Base-by-base conservation (phyloP, 192 early-diverging fungal species). In the Backusella tarrabulga region DNA sequence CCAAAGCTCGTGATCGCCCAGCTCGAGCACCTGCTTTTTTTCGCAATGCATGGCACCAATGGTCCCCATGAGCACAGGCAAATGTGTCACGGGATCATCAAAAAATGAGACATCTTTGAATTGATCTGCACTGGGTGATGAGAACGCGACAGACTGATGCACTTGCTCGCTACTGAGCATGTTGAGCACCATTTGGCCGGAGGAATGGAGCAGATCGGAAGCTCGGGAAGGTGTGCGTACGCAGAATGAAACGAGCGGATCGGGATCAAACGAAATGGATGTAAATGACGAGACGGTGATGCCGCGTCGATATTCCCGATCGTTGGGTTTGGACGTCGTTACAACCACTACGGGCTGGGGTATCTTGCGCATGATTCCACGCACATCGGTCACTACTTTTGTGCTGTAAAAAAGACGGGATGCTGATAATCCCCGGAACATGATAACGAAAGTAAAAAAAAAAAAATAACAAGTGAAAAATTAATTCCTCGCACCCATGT, bases 1-100 rank as follows among this genome's bases (percentile, higher is more conserved):
- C 90, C 89, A 91, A 60, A 90, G 81, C 66, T 90, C 87, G 78
- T 93, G 92, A 73, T 91, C 90, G 0, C 92, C 92, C 2, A 91
- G 78, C 12, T 69, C 74, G 50, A 89, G 73, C 4, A 83, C 83
- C 35, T 85, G 78, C n/a, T 83, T 74, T 6, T 78, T 73, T 75
- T 81, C 73, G 69, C 92, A 93, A 26, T 90, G 81, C 76, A 93
- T 79, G 8, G 89, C 87, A 5, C 90, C 90, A 2, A 93, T 41
- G 15, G 87, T 89, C 4, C 85, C 82, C 63, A 82, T 80, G 21
- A 93, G 70, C 1, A 93, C 87, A 0, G 90, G 90, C 0, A 91
- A 66, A 9, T 80, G 71, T 21, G 85, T 89, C 11, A 74, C 68
- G 9, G 85, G 80, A 74, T 87, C 86, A 26, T 72, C 77, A 42